Percentiles rank a stretch among this genome's conserved stretches.
These are phyloP conservation scores for Tricholoma terreum DNA, from an alignment of 768 basidiomycete species.

Conservation along the genomic window DNA sequence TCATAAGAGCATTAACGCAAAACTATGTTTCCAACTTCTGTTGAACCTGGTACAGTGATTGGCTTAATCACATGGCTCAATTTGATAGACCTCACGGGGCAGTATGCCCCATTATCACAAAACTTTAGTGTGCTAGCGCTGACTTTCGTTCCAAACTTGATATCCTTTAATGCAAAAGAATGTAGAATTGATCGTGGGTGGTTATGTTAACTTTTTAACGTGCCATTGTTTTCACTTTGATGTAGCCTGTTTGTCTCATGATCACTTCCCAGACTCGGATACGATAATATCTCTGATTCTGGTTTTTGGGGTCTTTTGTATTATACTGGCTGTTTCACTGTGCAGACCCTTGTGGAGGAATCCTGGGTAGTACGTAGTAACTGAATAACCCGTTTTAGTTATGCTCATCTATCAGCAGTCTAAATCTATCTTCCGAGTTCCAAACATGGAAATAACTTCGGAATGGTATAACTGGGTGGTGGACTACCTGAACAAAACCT, in stretches of 20 bases:
- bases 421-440: neutral
- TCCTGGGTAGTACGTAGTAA: neutral
- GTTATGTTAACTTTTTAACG: neutral
- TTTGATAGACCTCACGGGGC: neutral
- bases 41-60: neutral
- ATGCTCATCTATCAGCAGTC: neutral
- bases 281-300: neutral
- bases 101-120: neutral
- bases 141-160: neutral
- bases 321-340: neutral
- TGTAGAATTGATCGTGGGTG: neutral
- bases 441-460: neutral
- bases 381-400: neutral
- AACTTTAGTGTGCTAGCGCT: neutral
- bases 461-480: neutral
- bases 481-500: neutral
- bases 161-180: neutral
- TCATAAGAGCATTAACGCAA: neutral
- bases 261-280: neutral
- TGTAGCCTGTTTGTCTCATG: neutral
- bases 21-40: neutral
- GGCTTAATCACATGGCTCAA: neutral
- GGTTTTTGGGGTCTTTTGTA: neutral
- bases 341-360: neutral
- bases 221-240: neutral